These are phyloP conservation scores for Alternaria sp. DNA, from an alignment of 2,329 filamentous ascomycete genomes.

Conservation along the genomic window DNA sequence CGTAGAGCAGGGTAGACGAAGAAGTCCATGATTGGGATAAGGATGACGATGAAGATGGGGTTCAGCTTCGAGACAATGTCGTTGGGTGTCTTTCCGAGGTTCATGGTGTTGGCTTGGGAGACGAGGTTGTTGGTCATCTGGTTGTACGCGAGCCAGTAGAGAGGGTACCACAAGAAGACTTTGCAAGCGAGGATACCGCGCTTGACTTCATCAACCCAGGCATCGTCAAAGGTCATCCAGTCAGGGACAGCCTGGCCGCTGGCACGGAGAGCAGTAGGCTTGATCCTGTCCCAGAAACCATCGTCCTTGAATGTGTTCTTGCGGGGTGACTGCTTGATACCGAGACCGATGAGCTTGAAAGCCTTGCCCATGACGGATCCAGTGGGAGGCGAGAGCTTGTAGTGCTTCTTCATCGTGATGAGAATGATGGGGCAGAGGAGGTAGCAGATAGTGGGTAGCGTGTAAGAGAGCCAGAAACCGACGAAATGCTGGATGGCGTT, in stretches of 20 bases:
- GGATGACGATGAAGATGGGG: conserved; percentile 76
- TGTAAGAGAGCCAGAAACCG: conserved; percentile 75
- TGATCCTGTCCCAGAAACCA: conserved; percentile 67
- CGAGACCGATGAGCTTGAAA: conserved; percentile 64
- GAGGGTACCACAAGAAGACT: conserved; percentile 66
- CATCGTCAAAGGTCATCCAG: conserved; percentile 83
- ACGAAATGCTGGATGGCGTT: conserved; percentile 1
- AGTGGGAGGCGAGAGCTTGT: conserved; percentile 69
- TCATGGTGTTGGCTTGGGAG: conserved; percentile 72
- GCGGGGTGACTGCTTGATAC: conserved; percentile 24
- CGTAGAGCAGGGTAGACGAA: conserved; percentile 73
- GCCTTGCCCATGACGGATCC: conserved; percentile 76
- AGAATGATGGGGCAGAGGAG: conserved; percentile 64
- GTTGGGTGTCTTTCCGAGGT: conserved; percentile 74
- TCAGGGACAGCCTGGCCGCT: conserved; percentile 58
- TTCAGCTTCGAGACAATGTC: conserved; percentile 80
- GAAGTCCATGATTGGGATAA: conserved; percentile 65
- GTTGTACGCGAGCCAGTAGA: conserved; percentile 32
- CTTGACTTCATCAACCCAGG: conserved; percentile 77
- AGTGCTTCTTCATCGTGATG: conserved; percentile 68
- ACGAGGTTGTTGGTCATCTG: conserved; percentile 69
- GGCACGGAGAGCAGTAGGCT: conserved; percentile 57
- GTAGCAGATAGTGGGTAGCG: conserved; percentile 71
- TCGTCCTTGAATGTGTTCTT: conserved; percentile 34
- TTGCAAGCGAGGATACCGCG: conserved; percentile 60